phyloP scores from a whole-genome alignment of 208 protist genomes.

The Trypanosoma rangeli region DNA sequence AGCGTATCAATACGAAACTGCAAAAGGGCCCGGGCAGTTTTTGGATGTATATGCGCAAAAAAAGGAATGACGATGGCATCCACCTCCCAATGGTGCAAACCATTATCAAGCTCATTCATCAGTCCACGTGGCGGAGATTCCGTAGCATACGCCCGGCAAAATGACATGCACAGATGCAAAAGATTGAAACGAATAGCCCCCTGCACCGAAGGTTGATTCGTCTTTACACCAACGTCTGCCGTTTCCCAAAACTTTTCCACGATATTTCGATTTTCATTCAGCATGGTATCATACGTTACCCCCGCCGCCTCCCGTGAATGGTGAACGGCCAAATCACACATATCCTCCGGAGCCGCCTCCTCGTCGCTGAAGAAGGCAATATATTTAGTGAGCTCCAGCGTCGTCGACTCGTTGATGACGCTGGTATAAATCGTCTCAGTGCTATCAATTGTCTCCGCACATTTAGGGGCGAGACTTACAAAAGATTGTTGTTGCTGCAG shows the following conservation, averaged over 20 bases:
- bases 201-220: conserved; percentile 47
- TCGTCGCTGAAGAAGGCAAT: conserved; percentile 81
- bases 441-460: conserved; percentile 54
- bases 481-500: not conserved
- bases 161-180: conserved; percentile 75
- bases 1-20: conserved; percentile 87
- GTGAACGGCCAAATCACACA: conserved; percentile 72
- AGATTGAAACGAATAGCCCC: conserved; percentile 87
- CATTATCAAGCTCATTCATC: conserved; percentile 62
- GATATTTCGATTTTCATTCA: conserved; percentile 53
- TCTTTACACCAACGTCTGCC: conserved; percentile 61
- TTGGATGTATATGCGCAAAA: conserved; percentile 77
- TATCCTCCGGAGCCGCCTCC: conserved; percentile 75
- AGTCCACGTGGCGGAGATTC: conserved; percentile 79
- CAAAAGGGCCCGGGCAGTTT: conserved; percentile 69
- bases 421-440: conserved; percentile 80
- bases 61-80: conserved; percentile 86
- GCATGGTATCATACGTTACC: conserved; percentile 58
- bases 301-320: conserved; percentile 54
- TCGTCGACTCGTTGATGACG: conserved; percentile 64
- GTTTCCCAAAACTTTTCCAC: conserved; percentile 78
- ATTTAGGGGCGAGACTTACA: conserved; percentile 28
- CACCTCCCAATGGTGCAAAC: conserved; percentile 88
- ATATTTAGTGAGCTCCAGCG: conserved; percentile 79
- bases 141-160: conserved; percentile 28